Evolutionary conservation across 192 early-diverging fungal genomes (phyloP), one percentile per base, ranked within the genome.

Genomic region (Martensiomyces pterosporus): DNA sequence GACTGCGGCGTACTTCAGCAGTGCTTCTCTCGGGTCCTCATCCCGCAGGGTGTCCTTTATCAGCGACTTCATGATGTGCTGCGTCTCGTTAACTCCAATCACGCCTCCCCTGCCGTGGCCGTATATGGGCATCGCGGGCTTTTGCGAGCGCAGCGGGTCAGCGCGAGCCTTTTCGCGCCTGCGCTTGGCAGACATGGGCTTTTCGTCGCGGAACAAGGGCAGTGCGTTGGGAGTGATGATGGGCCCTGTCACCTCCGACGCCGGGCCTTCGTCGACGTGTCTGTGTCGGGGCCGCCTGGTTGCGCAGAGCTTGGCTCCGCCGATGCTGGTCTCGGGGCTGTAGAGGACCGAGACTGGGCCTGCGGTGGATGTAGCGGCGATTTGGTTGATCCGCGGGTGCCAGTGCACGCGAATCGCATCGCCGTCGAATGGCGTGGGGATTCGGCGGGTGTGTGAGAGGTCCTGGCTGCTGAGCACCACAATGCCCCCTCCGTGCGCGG

Each of bases 21-120:
- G 77, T 3, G 90, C 95, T 40, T 88, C 93, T 39, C 95, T 73
- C 9, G 95, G 95, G 73, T 98, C 95, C 49, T 93, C 91, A 47
- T 91, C 88, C 39, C 85, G 78, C 37, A 66, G 67, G 9, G 80
- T 84, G 48, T 91, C 86, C 49, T 83, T 89, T 6, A 80, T 77
- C 6, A 91, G 62, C 2, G 71, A 75, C 47, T 87, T 90, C 76
- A 98, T 85, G 14, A 94, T 84, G 49, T 90, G 87, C 61, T 95
- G 88, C 1, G 87, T 87, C 25, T 81, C 52, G 52, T 82, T 94
- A 24, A 79, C 82, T 39, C 89, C 92, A n/a, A 94, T 82, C 39
- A 80, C 83, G 27, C 93, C 93, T 19, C 92, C 91, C 34, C 75
- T 70, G 4, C 93, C 93, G 45, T 86, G 92, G 1, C 91, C 91